Conservation (phyloP, 2,329 filamentous ascomycete species). For the Aspergillus brasiliensis region DNA sequence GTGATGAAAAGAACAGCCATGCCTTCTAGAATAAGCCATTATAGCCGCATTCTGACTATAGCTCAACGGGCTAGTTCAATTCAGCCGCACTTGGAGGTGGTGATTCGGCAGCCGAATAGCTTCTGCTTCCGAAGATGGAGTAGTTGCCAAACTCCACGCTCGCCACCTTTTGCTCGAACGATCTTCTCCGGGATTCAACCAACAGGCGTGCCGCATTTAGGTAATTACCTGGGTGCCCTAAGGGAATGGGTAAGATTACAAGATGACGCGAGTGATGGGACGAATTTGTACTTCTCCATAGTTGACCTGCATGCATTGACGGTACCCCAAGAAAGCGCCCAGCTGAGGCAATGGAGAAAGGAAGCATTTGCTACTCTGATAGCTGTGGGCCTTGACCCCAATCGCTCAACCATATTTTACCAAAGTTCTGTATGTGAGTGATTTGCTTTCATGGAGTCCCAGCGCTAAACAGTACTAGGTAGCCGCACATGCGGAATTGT, state of each 20-base stretch:
- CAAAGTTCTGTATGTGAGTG: conserved; percentile 67
- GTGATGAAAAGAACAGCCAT: not conserved
- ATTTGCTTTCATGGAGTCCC: not conserved
- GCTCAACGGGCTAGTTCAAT: not conserved
- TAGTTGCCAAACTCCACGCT: conserved; percentile 12
- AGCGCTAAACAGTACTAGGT: conserved; percentile 54
- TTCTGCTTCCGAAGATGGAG: conserved; percentile 13
- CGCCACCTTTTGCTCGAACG: conserved; percentile 32
- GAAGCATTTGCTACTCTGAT: conserved; percentile 79
- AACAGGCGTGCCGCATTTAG: conserved; percentile 88
- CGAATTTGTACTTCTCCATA: conserved; percentile 77
- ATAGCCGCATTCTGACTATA: not conserved
- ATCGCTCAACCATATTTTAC: conserved; percentile 76
- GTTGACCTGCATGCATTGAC: conserved; percentile 96
- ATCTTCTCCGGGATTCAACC: conserved; percentile 98
- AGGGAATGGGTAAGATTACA: conserved; percentile 84
- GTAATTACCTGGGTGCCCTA: conserved; percentile 91
- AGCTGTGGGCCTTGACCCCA: conserved; percentile 79
- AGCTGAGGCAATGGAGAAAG: conserved; percentile 66
- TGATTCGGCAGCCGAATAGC: not conserved
- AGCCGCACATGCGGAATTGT: conserved; percentile 79
- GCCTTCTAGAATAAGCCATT: not conserved
- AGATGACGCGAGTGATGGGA: conserved; percentile 57
- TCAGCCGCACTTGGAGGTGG: not conserved
- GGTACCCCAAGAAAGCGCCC: conserved; percentile 64